These are phyloP conservation scores for Aspergillus luchuensis DNA, from an alignment of 2,329 filamentous ascomycete species.

Conservation along the genomic window DNA sequence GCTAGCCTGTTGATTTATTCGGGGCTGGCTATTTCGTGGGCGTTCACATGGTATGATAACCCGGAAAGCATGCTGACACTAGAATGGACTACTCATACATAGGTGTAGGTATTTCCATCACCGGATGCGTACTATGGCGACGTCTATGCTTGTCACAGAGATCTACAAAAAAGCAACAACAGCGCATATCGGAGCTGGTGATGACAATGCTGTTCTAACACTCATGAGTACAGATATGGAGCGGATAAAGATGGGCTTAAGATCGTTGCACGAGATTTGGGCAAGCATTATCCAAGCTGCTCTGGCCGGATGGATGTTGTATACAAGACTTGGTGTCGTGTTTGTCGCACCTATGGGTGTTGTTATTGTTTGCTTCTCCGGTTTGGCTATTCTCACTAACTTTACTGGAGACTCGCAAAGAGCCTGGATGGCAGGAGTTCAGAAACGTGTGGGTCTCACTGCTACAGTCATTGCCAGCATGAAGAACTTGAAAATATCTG, in stretches of 20 bases:
- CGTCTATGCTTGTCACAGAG: constrained; percentile 11
- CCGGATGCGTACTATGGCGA: constrained; percentile 12
- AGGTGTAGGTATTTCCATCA: constrained; percentile 15
- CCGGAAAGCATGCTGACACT: not conserved
- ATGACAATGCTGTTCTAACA: constrained; percentile 14
- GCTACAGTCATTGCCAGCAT: constrained; percentile 39
- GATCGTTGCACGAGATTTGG: constrained; percentile 13
- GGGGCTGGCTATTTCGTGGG: constrained; percentile 18
- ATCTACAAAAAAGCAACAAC: constrained; percentile 8
- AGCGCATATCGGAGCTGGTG: not conserved
- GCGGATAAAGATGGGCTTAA: constrained; percentile 12
- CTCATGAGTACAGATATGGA: constrained; percentile 20
- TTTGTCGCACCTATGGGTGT: constrained; percentile 12
- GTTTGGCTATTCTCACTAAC: constrained; percentile 24
- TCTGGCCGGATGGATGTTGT: constrained; percentile 14
- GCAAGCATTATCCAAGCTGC: constrained; percentile 9
- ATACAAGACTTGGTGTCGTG: constrained; percentile 6
- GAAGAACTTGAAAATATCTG: constrained; percentile 45
- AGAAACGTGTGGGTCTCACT: constrained; percentile 31
- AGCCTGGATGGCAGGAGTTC: constrained; percentile 25
- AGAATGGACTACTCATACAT: not conserved
- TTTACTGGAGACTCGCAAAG: constrained; percentile 25
- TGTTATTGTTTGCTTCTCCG: constrained; percentile 20
- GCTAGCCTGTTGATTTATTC: constrained; percentile 23
- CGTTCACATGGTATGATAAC: constrained; percentile 16